phyloP scores from a whole-genome alignment of 169 alveolate species.

The Toxoplasma gondii region DNA sequence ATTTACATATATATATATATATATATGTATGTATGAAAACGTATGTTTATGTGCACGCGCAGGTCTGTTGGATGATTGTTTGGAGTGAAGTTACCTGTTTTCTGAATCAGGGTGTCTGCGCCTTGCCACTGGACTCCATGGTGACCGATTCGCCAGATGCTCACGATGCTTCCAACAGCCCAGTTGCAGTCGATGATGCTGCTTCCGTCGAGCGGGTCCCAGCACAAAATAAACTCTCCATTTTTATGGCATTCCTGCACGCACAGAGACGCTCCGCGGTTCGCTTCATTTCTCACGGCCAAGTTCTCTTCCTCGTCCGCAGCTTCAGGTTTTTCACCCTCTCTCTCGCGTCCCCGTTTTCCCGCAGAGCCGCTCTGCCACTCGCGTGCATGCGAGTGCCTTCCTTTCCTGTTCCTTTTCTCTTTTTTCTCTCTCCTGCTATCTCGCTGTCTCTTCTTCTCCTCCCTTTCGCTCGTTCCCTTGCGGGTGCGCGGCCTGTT shows the following conservation, averaged over 20 bases:
- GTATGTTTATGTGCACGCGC: background rate
- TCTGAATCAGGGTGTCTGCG: constrained; percentile 52
- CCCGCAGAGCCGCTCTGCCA: no score
- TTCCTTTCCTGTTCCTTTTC: background rate
- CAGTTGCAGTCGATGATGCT: constrained; percentile 86
- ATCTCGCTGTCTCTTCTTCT: background rate
- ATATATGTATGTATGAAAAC: background rate
- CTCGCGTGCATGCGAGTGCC: no score
- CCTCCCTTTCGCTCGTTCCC: background rate
- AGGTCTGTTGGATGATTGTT: no score
- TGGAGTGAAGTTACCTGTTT: constrained; percentile 48
- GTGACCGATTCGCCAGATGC: constrained; percentile 84
- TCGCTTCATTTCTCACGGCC: no score
- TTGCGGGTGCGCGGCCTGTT: background rate
- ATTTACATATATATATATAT: constrained; percentile 4
- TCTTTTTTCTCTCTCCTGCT: background rate
- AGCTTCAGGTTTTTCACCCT: background rate
- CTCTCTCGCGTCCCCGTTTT: background rate
- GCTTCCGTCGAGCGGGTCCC: constrained; percentile 91
- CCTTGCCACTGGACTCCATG: constrained; percentile 68
- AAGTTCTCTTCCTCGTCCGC: no score
- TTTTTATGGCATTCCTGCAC: constrained; percentile 68
- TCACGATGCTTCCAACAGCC: constrained; percentile 87
- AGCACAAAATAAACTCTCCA: constrained; percentile 81
- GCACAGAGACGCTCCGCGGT: background rate